Evolutionary conservation across 331 rosid genomes (phyloP).

Genomic region (Dryas integrifolia): DNA sequence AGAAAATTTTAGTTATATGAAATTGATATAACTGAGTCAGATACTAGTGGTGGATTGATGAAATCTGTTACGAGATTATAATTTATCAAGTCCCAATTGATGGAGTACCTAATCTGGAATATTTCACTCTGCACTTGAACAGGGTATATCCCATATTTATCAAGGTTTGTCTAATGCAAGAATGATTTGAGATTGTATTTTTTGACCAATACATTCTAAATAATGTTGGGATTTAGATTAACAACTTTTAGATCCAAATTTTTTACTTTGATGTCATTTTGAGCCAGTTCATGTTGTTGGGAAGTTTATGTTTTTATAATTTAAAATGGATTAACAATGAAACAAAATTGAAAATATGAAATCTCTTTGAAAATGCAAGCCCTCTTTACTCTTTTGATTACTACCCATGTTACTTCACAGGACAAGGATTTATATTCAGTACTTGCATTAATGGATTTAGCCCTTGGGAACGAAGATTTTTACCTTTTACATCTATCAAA

Average conservation of each 20-base stretch:
- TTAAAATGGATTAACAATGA: background rate
- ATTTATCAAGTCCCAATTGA: background rate
- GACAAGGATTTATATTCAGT: background rate
- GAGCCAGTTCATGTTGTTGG: background rate
- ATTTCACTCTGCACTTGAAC: background rate
- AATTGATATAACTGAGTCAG: background rate
- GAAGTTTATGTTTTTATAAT: background rate
- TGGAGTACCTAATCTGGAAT: background rate
- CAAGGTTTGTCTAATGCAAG: background rate
- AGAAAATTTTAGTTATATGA: background rate
- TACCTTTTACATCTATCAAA: background rate
- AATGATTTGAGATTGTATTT: background rate
- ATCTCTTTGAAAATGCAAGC: conserved; percentile 18
- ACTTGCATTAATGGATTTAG: background rate
- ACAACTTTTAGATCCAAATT: background rate
- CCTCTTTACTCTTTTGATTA: background rate
- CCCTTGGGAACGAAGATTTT: background rate
- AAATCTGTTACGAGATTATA: background rate
- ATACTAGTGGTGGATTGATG: background rate
- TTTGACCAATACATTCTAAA: background rate
- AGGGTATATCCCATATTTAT: background rate
- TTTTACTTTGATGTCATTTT: background rate
- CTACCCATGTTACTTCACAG: background rate
- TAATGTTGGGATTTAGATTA: background rate
- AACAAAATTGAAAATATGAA: conserved; percentile 7